These are phyloP conservation scores for Cytospora mali DNA, from an alignment of 2,329 filamentous ascomycete species.

Conservation along the genomic window DNA sequence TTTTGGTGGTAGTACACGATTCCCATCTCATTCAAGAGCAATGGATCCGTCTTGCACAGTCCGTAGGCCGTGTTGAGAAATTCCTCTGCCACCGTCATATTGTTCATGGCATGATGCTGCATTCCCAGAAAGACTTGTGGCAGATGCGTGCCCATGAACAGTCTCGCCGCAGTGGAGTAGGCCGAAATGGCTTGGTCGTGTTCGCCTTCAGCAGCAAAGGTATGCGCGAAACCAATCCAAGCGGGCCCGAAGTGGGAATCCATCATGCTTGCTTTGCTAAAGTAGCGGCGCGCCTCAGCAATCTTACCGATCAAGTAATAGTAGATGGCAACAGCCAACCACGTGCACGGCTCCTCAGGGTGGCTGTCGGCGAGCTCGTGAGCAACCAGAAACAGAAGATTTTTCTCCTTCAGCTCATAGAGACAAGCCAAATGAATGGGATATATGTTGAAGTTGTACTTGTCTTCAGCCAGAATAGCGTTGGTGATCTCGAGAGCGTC, in stretches of 20 bases:
- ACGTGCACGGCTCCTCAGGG: slow-evolving; percentile 87
- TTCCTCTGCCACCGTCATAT: slow-evolving; percentile 90
- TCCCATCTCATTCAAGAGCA: slow-evolving; percentile 93
- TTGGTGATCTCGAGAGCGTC: slow-evolving; percentile 85
- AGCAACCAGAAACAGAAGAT: slow-evolving; percentile 85
- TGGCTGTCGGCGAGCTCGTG: slow-evolving; percentile 92
- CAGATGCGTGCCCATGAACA: slow-evolving; percentile 96
- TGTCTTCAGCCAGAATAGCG: slow-evolving; percentile 77
- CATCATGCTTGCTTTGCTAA: slow-evolving; percentile 97
- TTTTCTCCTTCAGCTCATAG: slow-evolving; percentile 83
- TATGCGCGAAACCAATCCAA: slow-evolving; percentile 99
- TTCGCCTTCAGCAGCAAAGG: slow-evolving; percentile 95
- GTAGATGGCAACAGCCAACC: slow-evolving; percentile 93
- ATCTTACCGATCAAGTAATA: slow-evolving; percentile 89
- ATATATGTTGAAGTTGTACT: slow-evolving; percentile 86
- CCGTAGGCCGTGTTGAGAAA: slow-evolving; percentile 89
- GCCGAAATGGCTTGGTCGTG: slow-evolving; percentile 98
- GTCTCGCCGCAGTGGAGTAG: slow-evolving; percentile 89
- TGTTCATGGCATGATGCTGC: slow-evolving; percentile 96
- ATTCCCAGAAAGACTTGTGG: slow-evolving; percentile 96
- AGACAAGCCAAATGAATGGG: slow-evolving; percentile 90
- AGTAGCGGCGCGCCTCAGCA: slow-evolving; percentile 91
- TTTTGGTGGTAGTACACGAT: slow-evolving; percentile 95
- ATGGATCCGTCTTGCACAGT: slow-evolving; percentile 80
- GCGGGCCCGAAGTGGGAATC: slow-evolving; percentile 96